Base-by-base conservation (phyloP, 306 rosid genomes). In the Inga laurina region DNA sequence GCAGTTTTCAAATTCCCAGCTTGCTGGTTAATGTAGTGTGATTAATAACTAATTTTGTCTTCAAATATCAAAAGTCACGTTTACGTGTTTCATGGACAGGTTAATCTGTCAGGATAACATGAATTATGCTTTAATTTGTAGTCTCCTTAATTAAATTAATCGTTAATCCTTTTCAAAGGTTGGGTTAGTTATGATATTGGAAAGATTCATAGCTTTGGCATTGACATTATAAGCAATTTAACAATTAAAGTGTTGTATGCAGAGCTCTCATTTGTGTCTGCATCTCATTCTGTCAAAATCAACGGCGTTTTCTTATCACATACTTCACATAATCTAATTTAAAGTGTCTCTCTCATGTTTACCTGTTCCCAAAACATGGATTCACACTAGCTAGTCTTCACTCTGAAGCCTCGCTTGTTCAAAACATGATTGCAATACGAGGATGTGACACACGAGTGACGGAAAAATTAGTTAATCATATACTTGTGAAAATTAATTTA, bases 111-210 rank as follows among this genome's bases (percentile, higher is more conserved):
- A 81, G 88, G 75, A 46, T 57, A 57, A 61, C 74, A 44, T 34
- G 32, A 82, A 59, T 81, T 66, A 78, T 82, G 46, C 74, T n/a
- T n/a, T n/a, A n/a, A n/a, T 78, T 34, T 57, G 59, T 52, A 39
- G 81, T 46, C 56, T 66, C 75, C 7, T 39, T 18, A 16, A 19
- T 39, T 18, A 16, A 37, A 71, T 73, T 79, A 61, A 62, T 67
- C 83, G 82, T 56, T 79, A 66, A 80, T 85, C 54, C 45, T 5
- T 30, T 86, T 82, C 78, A 72, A 84, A 83, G 81, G 86, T 85
- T 83, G 85, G 92, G 87, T 90, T 81, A 85, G 90, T 89, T 90
- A 89, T 86, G 91, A 90, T 89, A 85, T 81, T 90, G 91, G 91
- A 85, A 88, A 89, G 90, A 89, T 90, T 88, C 89, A 71, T 52